Conservation (phyloP, 2,329 filamentous ascomycete genomes). For the Penicillium janthinellum region DNA sequence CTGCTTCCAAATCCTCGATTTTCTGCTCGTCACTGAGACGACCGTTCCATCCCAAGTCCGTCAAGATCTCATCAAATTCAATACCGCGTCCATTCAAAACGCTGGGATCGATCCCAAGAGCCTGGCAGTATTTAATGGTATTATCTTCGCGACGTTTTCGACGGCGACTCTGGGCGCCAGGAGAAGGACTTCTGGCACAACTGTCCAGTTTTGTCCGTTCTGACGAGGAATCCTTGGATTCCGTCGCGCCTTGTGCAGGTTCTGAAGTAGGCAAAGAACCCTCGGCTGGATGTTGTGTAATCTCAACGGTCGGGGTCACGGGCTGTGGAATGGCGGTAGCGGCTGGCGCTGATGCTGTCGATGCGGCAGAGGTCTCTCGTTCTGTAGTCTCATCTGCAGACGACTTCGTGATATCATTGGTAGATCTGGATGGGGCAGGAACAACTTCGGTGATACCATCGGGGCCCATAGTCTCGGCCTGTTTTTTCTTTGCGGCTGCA, state of each 20-base stretch:
- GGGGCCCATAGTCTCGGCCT: slow-evolving; percentile 65
- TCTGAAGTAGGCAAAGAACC: slow-evolving; percentile 28
- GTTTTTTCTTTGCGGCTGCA: slow-evolving; percentile 56
- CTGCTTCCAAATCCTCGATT: slow-evolving; percentile 77
- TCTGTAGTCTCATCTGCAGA: slow-evolving; percentile 34
- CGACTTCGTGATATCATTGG: slow-evolving; percentile 42
- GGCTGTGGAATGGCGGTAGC: slow-evolving; percentile 21
- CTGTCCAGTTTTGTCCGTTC: slow-evolving; percentile 28
- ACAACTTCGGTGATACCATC: slow-evolving; percentile 91
- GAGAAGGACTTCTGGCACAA: slow-evolving; percentile 37
- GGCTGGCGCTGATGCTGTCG: slow-evolving; percentile 23
- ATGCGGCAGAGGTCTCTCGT: slow-evolving; percentile 31
- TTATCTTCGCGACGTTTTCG: slow-evolving; percentile 70
- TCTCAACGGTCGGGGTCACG: slow-evolving; percentile 40
- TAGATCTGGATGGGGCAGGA: slow-evolving; percentile 65
- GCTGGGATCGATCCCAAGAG: slow-evolving; percentile 73
- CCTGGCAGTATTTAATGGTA: slow-evolving; percentile 75
- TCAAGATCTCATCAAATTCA: slow-evolving; percentile 79
- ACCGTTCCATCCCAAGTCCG: slow-evolving; percentile 87
- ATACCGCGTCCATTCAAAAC: slow-evolving; percentile 75
- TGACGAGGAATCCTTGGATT: slow-evolving; percentile 27
- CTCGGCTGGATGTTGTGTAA: slow-evolving; percentile 39
- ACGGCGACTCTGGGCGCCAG: slow-evolving; percentile 53
- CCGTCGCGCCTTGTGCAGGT: slow-evolving; percentile 24
- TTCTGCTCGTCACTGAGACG: slow-evolving; percentile 72